phyloP scores from a whole-genome alignment of 305 asterid species.

The Fraxinus latifolia region DNA sequence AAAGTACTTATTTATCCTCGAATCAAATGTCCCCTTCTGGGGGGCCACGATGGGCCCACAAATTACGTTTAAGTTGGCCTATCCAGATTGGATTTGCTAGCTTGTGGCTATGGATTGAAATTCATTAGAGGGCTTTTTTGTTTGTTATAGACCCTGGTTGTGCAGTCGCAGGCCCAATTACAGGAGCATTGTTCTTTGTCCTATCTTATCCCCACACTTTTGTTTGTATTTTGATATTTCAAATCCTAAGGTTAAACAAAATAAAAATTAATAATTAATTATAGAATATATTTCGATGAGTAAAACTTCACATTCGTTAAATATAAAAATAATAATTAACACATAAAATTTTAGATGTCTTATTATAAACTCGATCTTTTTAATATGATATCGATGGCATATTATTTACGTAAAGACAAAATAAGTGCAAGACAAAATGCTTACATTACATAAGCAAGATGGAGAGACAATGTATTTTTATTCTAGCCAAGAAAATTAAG shows the following conservation, averaged over 20 bases:
- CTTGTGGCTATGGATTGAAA: neutral
- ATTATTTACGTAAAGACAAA: neutral
- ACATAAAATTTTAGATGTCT: neutral
- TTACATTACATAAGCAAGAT: too few relatives aligned
- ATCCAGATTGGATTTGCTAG: neutral
- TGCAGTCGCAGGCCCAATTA: constrained; percentile 10
- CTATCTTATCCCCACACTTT: neutral
- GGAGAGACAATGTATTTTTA: too few relatives aligned
- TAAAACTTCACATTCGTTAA: neutral
- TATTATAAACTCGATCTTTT: neutral
- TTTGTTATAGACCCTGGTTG: constrained; percentile 15
- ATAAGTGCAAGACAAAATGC: neutral
- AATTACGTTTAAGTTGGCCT: constrained; percentile 27
- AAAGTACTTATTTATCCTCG: constrained; percentile 10
- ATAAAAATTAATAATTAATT: too few relatives aligned
- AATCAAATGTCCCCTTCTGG: constrained; percentile 18
- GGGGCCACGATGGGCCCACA: constrained; percentile 18
- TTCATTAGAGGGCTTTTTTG: constrained; percentile 13
- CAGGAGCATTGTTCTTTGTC: neutral
- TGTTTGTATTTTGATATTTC: neutral
- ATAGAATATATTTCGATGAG: neutral
- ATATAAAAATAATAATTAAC: neutral
- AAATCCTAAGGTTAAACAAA: neutral
- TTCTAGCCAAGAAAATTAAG: too few relatives aligned
- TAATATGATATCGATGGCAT: neutral